Conservation (phyloP, 2,329 filamentous ascomycete genomes). For the Blastomyces gilchristii region DNA sequence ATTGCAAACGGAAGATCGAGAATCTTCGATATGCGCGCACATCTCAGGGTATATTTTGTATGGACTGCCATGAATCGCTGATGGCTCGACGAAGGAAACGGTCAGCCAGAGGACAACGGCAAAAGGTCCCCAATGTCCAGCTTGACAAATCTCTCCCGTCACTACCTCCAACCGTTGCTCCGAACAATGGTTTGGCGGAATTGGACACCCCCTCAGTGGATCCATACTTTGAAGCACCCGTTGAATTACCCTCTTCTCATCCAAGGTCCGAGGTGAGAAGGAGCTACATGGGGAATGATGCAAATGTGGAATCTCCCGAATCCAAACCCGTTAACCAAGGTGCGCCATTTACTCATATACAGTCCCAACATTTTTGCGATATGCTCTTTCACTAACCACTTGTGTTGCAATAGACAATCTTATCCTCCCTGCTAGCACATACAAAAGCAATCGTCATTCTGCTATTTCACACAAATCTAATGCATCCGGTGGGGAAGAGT, state of each 20-base stretch:
- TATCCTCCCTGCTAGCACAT: slow-evolving; percentile 63
- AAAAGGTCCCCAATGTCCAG: slow-evolving; percentile 42
- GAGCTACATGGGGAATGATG: slow-evolving; percentile 20
- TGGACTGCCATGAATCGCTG: slow-evolving; percentile 94
- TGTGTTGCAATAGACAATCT: slow-evolving; percentile 43
- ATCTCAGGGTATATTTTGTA: slow-evolving; percentile 97
- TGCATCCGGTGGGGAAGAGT: slow-evolving; percentile 53
- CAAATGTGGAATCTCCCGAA: slow-evolving; percentile 19
- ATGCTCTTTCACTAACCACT: background rate
- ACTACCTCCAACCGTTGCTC: slow-evolving; percentile 66
- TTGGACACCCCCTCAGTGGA: slow-evolving; percentile 48
- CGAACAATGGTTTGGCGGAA: slow-evolving; percentile 52
- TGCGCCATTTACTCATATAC: slow-evolving; percentile 14
- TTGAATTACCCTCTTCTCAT: slow-evolving; percentile 45
- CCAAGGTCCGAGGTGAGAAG: slow-evolving; percentile 16
- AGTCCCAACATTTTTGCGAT: slow-evolving; percentile 5
- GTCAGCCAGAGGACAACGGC: slow-evolving; percentile 29
- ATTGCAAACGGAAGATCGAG: slow-evolving; percentile 98
- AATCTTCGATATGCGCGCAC: slow-evolving; percentile 95
- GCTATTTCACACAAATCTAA: slow-evolving; percentile 49
- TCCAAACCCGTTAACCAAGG: slow-evolving; percentile 25
- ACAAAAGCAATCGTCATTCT: slow-evolving; percentile 68
- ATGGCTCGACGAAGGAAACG: slow-evolving; percentile 83
- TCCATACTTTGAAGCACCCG: slow-evolving; percentile 39
- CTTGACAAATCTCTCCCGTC: slow-evolving; percentile 90